Percentiles rank a stretch among this genome's conserved stretches.
Evolutionary conservation across 2,329 filamentous ascomycete genomes (phyloP).

Genomic region (Meredithiella fracta): DNA sequence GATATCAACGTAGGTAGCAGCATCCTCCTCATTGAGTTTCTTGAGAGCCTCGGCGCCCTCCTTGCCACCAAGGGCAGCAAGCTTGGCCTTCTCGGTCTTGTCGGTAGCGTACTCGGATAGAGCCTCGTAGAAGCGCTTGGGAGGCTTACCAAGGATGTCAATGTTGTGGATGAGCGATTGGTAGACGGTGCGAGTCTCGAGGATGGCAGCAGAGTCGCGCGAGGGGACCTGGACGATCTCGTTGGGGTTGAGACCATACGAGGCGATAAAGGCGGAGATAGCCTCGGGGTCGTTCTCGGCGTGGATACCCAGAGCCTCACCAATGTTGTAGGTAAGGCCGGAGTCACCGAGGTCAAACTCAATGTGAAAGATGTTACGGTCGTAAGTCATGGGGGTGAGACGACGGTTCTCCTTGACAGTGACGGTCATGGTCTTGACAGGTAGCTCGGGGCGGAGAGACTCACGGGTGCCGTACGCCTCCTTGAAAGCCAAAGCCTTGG

Average conservation of each 20-base stretch:
- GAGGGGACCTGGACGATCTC: conserved; percentile 84
- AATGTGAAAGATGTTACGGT: conserved; percentile 99
- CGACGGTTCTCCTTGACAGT: conserved; percentile 91
- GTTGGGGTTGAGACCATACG: conserved; percentile 68
- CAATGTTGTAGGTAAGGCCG: conserved; percentile 89
- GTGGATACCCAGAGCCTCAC: conserved; percentile 91
- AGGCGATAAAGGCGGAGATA: conserved; percentile 71
- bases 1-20: conserved; percentile 76
- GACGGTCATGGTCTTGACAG: conserved; percentile 72
- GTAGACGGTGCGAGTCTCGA: conserved; percentile 83
- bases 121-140: conserved; percentile 93
- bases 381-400: conserved; percentile 73
- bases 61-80: conserved; percentile 58
- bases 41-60: conserved; percentile 86
- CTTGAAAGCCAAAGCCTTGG: conserved; percentile 82
- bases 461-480: conserved; percentile 69
- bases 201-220: conserved; percentile 54
- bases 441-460: conserved; percentile 66
- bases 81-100: conserved; percentile 63
- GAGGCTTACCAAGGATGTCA: conserved; percentile 90
- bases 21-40: conserved; percentile 77
- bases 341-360: conserved; percentile 91
- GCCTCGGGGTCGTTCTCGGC: conserved; percentile 75
- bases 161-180: conserved; percentile 84
- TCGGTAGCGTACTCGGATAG: conserved; percentile 75